These are phyloP conservation scores for Globisporangium carolinianum DNA, from an alignment of 352 stramenopile species.

Conservation along the genomic window DNA sequence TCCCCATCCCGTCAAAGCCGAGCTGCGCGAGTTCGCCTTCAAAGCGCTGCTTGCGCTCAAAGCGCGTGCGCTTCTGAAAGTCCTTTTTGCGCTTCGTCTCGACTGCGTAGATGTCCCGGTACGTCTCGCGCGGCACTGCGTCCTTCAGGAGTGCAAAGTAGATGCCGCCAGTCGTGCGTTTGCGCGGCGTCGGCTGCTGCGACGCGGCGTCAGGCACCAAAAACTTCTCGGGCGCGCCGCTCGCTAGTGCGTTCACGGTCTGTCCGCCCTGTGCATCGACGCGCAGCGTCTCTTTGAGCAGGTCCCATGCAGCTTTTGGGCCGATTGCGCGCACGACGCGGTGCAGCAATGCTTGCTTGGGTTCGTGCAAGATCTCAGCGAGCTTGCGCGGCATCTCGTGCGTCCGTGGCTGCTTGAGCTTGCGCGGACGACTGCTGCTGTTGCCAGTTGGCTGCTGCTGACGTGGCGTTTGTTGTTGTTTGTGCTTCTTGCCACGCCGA, in stretches of 20 bases:
- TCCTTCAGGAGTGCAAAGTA: conserved; percentile 65
- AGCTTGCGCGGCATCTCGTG: conserved; percentile 51
- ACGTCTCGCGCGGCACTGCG: conserved; percentile 55
- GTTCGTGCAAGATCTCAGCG: conserved; percentile 50
- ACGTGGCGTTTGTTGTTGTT: conserved; percentile 2
- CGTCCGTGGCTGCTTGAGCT: conserved; percentile 39
- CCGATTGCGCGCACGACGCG: conserved; percentile 65
- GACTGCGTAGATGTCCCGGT: conserved; percentile 70
- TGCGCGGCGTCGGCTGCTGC: conserved; percentile 34
- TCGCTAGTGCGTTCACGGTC: conserved; percentile 39
- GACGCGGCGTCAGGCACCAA: conserved; percentile 31
- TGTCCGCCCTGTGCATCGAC: conserved; percentile 59
- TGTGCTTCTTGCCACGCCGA: neutral
- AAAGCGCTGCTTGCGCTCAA: conserved; percentile 44
- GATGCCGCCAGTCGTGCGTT: conserved; percentile 64
- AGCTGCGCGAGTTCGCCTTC: conserved; percentile 54
- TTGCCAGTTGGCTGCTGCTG: conserved; percentile 1
- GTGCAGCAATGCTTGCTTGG: conserved; percentile 62
- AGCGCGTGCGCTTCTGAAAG: conserved; percentile 44
- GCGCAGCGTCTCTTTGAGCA: conserved; percentile 57
- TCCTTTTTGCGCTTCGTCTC: conserved; percentile 74
- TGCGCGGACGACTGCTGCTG: conserved; percentile 7
- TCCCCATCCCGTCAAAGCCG: conserved; percentile 42
- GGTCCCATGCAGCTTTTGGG: conserved; percentile 45
- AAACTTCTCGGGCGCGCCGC: conserved; percentile 40